Evolutionary conservation across 108 stramenopile genomes (phyloP), one percentile per base, ranked within the genome.

Genomic region (Pseudonitzschia delicatissima): DNA sequence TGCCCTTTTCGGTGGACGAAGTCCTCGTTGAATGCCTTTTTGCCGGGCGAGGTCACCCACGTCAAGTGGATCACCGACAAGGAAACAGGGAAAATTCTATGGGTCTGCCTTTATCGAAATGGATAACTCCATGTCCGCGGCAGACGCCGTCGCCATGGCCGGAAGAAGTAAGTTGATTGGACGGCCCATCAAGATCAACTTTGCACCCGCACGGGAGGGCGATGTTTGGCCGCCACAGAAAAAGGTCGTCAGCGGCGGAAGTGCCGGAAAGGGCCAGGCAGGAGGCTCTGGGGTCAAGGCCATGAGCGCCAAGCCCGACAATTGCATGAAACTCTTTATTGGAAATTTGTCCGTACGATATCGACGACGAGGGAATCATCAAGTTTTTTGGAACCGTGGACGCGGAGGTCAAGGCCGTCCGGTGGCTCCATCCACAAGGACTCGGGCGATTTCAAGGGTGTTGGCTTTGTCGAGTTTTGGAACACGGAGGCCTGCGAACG

Each of bases 331-430:
- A 60, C 71, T 96, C 2, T 98, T 96, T 51, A 85, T 95, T 57
- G 97, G 96, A 7, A 98, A 98, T 74, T 71, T 96, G 17, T 86
- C n/a, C 91, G 20, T 98, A 92, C 72, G 96, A 98, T 28, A 86
- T 94, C 65, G 97, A 98, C 71, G 94, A 96, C 67, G 94, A 95
- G 35, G 90, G 76, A 21, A 89, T 96, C 57, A 81, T 81, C 23
- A 93, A 96, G 60, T 94, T 94, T 74, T 97, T 97, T 72, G 87
- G 74, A 53, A 77, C 64, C 49, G 95, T 91, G 8, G 93, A 91
- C 57, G 88, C 92, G 4, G 97, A 95, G 61, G 68, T 95, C 6
- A 93, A 91, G 71, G 88, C 93, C 29, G 84, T 98, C 15, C 81
- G 97, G 28, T 98, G 97, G 97, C 49, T 98, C 45, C 83, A 89